Percentiles rank a stretch among this genome's conserved stretches.
Evolutionary conservation across 2,329 filamentous ascomycete species (phyloP).

Genomic region (Westerdykella aurantiaca): DNA sequence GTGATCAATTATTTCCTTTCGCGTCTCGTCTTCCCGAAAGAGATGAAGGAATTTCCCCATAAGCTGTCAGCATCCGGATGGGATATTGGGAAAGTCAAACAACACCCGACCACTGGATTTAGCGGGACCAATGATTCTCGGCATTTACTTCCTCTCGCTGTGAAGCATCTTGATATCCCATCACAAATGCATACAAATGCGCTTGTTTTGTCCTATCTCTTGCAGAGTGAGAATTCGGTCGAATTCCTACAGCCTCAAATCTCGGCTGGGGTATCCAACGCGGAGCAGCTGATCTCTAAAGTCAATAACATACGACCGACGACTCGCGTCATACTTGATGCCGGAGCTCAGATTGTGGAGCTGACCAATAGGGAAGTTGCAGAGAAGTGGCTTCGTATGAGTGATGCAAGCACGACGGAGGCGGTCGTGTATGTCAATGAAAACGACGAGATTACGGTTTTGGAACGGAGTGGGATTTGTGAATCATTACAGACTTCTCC

Average conservation of each 20-base stretch:
- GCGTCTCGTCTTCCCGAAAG: slow-evolving; percentile 54
- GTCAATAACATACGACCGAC: slow-evolving; percentile 38
- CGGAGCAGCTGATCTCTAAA: slow-evolving; percentile 42
- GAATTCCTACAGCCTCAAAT: slow-evolving; percentile 16
- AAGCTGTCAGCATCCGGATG: slow-evolving; percentile 63
- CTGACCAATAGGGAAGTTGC: slow-evolving; percentile 44
- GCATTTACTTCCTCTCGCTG: slow-evolving; percentile 51
- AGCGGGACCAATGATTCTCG: slow-evolving; percentile 63
- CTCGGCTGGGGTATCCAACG: slow-evolving; percentile 21
- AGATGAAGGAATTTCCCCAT: slow-evolving; percentile 56
- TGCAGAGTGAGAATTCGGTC: slow-evolving; percentile 41
- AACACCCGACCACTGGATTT: slow-evolving; percentile 56
- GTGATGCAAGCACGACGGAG: slow-evolving; percentile 39
- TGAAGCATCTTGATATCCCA: slow-evolving; percentile 52
- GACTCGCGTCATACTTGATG: slow-evolving; percentile 61
- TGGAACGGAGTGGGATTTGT: slow-evolving; percentile 44
- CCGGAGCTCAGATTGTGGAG: slow-evolving; percentile 65
- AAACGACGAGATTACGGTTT: slow-evolving; percentile 50
- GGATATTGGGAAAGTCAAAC: slow-evolving; percentile 53
- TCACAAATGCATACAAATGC: slow-evolving; percentile 62
- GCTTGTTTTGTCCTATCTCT: slow-evolving; percentile 54
- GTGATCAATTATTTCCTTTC: slow-evolving; percentile 60
- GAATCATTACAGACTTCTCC: slow-evolving; percentile 55
- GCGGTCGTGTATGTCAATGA: slow-evolving; percentile 53
- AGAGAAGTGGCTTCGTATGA: slow-evolving; percentile 46